These are phyloP conservation scores for Aotearoamyces nothofagi DNA, from an alignment of 2,329 filamentous ascomycete genomes.

Conservation along the genomic window DNA sequence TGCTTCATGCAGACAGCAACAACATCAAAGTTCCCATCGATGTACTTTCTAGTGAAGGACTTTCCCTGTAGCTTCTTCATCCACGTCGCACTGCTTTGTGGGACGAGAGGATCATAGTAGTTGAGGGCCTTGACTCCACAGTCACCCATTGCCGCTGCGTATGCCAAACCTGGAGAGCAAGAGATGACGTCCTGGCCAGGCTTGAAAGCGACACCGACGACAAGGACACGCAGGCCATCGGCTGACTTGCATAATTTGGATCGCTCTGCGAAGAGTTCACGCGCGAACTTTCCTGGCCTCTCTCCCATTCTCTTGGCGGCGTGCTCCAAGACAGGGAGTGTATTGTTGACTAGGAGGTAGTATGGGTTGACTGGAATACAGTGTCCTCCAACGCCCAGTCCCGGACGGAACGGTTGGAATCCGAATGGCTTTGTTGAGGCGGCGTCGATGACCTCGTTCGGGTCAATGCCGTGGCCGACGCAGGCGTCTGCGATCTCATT, in stretches of 20 bases:
- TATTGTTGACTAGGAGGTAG: constrained; percentile 32
- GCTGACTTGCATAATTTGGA: no score
- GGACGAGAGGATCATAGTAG: constrained; percentile 1
- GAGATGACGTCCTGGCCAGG: constrained; percentile 2
- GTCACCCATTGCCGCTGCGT: constrained; percentile 1
- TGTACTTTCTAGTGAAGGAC: background rate
- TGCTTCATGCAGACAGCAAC: constrained; percentile 3
- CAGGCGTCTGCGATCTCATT: constrained; percentile 43
- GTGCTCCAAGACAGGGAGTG: constrained; percentile 28
- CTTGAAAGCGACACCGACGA: constrained; percentile 4
- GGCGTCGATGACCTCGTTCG: constrained; percentile 32
- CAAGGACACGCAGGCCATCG: no score
- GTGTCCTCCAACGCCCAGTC: constrained; percentile 36
- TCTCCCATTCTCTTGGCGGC: background rate
- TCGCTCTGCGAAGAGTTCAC: background rate
- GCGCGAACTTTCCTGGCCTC: constrained; percentile 1
- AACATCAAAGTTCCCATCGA: constrained; percentile 1
- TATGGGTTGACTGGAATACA: constrained; percentile 40
- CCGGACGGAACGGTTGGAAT: constrained; percentile 30
- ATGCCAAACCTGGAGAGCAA: constrained; percentile 1
- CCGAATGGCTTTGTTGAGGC: constrained; percentile 37
- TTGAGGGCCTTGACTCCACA: background rate
- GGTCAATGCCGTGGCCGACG: constrained; percentile 27
- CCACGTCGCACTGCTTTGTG: background rate
- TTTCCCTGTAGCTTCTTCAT: background rate